These are phyloP conservation scores for Adiantum capillusveneris DNA, from an alignment of 75 land plant species.

Conservation along the genomic window DNA sequence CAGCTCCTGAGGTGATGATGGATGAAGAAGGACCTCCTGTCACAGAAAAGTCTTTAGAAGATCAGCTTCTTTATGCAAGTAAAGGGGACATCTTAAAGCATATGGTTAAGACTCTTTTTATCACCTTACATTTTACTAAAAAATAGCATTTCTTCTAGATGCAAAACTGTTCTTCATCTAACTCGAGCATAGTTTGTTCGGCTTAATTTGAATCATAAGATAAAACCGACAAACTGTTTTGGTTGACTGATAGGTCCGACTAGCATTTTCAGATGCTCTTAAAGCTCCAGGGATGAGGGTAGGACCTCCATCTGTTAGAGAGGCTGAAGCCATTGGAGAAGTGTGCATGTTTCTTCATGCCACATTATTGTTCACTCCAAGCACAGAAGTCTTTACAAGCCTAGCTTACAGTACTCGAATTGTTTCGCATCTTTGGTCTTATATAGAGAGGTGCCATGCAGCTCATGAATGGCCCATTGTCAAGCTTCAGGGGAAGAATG, in stretches of 20 bases:
- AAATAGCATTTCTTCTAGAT: too few species aligned
- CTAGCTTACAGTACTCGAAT: constrained; percentile 83
- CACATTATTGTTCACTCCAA: constrained; percentile 48
- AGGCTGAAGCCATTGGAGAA: constrained; percentile 61
- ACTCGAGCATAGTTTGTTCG: too few species aligned
- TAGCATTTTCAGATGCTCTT: constrained; percentile 6
- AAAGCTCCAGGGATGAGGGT: not conserved
- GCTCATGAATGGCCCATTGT: constrained; percentile 55
- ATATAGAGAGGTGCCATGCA: constrained; percentile 64
- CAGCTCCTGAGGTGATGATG: constrained; percentile 47
- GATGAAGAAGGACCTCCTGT: constrained; percentile 33
- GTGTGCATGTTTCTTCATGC: constrained; percentile 79
- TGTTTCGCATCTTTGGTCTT: constrained; percentile 76
- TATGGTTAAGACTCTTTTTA: too few species aligned
- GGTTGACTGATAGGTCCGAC: not conserved
- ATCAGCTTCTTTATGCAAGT: constrained; percentile 44
- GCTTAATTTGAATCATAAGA: too few species aligned
- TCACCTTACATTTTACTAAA: too few species aligned
- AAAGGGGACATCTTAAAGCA: constrained; percentile 57
- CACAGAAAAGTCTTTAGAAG: constrained; percentile 43
- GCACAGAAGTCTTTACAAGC: constrained; percentile 45
- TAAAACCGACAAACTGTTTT: too few species aligned
- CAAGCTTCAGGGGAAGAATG: constrained; percentile 15
- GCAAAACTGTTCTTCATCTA: too few species aligned
- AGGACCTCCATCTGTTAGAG: constrained; percentile 23